Base-by-base conservation (phyloP, 352 stramenopile species). In the Globisporangium spinosum region DNA sequence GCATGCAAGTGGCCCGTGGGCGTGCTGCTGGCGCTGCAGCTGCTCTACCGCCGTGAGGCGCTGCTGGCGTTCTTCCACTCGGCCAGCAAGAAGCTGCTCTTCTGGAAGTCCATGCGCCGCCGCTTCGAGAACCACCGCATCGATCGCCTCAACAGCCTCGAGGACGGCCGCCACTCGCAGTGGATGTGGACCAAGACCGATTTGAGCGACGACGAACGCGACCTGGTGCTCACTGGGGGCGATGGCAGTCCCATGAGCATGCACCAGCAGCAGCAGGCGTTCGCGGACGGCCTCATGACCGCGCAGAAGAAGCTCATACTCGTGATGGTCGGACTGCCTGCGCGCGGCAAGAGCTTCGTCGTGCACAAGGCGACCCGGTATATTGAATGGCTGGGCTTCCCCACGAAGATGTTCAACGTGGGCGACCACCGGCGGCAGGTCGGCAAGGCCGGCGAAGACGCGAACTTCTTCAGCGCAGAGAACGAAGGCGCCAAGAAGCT, bases 321-420 rank as follows among this genome's bases (percentile, higher is more conserved):
- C 58, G 90, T 97, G 29, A 91, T 98, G 77, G 94, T 98, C 51
- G 95, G 95, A 2, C 74, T 98, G n/a, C 94, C 95, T 0, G 95
- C 93, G 43, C 87, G 95, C 57, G 95, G 95, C 70, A 98, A 98
- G 87, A 98, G 89, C 64, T 98, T 98, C 70, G 93, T 98, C 35
- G 89, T 96, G 69, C 87, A 97, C 62, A 98, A 98, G 73, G 79
- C 97, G 6, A 80, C 91, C 64, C 87, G 88, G 54, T 98, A 98
- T 76, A 87, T 98, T n/a, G 87, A 92, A 67, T 98, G 94, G 94
- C 73, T 95, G 27, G 93, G 94, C 8, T 90, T 85, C 40, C 80
- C 89, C 38, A 98, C 89, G 59, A 90, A 90, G 69, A 96, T 98
- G 58, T 98, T 98, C 70, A 98, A 98, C 68, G 96, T 98, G 10